phyloP scores from a whole-genome alignment of 2,329 filamentous ascomycete species.

The Graphiopsis chlorocephala region DNA sequence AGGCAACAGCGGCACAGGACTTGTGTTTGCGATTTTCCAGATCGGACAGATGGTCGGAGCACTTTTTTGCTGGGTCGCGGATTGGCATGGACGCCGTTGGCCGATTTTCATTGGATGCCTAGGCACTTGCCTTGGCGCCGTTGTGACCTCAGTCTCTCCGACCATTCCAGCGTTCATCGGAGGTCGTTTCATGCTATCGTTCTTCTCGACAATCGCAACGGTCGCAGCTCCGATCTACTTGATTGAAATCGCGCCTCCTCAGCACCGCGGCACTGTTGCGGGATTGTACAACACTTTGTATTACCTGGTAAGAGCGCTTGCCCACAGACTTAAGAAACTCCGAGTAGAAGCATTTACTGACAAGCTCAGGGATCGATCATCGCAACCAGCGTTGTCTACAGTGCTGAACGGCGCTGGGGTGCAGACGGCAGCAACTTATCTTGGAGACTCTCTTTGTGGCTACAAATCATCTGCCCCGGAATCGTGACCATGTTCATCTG shows the following conservation, averaged over 20 bases:
- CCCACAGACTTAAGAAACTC: not conserved
- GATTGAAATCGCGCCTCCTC: constrained; percentile 30
- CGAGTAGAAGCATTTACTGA: not conserved
- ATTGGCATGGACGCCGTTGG: constrained; percentile 47
- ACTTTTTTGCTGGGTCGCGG: constrained; percentile 39
- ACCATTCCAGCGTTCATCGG: constrained; percentile 44
- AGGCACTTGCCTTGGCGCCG: not conserved
- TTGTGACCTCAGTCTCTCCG: not conserved
- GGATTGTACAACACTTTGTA: constrained; percentile 51
- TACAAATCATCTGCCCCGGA: constrained; percentile 28
- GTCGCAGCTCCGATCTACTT: constrained; percentile 19
- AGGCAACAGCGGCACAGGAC: constrained; percentile 45
- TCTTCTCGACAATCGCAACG: constrained; percentile 7
- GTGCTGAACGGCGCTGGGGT: constrained; percentile 33
- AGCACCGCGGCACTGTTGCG: constrained; percentile 50
- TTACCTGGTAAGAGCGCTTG: constrained; percentile 22
- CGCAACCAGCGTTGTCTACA: constrained; percentile 41
- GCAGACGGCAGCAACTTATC: constrained; percentile 21
- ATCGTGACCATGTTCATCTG: constrained; percentile 29
- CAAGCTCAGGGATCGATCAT: constrained; percentile 39
- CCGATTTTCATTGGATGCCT: constrained; percentile 55
- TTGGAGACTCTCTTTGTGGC: constrained; percentile 45
- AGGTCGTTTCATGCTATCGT: constrained; percentile 35
- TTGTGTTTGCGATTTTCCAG: constrained; percentile 41
- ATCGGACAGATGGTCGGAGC: constrained; percentile 50